Conservation (phyloP, 139 green algal species). For the Chlamydomonas sp. region DNA sequence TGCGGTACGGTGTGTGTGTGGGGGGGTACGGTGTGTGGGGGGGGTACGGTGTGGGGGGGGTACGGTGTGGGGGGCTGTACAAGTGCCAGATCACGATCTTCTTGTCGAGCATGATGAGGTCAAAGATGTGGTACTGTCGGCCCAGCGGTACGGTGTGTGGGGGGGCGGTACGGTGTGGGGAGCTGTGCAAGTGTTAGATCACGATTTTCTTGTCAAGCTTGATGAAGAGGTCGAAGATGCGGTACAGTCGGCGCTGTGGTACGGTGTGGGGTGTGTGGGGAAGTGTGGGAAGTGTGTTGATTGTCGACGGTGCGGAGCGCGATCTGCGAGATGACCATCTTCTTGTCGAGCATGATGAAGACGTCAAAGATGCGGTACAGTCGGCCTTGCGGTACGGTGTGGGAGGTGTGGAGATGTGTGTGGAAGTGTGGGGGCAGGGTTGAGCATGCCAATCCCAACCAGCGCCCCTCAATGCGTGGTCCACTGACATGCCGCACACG, state of each 20-base stretch:
- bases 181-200: too few relatives aligned
- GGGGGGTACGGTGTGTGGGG: too few relatives aligned
- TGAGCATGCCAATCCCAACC: background rate
- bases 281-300: background rate
- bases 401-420: background rate
- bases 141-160: too few relatives aligned
- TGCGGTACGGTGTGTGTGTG: too few relatives aligned
- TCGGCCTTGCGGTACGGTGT: background rate
- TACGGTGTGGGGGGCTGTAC: too few relatives aligned
- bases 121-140: background rate
- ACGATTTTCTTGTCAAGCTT: slow-evolving; percentile 1
- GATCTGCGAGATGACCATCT: slow-evolving; percentile 18
- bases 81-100: too few relatives aligned
- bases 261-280: background rate
- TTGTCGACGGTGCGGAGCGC: too few relatives aligned
- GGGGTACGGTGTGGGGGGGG: too few relatives aligned
- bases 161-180: too few relatives aligned
- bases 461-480: background rate
- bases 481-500: background rate
- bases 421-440: too few relatives aligned
- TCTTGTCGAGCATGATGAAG: background rate
- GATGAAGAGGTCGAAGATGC: background rate
- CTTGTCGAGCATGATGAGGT: background rate
- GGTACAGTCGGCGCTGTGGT: background rate
- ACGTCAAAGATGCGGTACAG: background rate